Conservation (phyloP, 139 green algal species). For the Chlamydomonas schloesseri region DNA sequence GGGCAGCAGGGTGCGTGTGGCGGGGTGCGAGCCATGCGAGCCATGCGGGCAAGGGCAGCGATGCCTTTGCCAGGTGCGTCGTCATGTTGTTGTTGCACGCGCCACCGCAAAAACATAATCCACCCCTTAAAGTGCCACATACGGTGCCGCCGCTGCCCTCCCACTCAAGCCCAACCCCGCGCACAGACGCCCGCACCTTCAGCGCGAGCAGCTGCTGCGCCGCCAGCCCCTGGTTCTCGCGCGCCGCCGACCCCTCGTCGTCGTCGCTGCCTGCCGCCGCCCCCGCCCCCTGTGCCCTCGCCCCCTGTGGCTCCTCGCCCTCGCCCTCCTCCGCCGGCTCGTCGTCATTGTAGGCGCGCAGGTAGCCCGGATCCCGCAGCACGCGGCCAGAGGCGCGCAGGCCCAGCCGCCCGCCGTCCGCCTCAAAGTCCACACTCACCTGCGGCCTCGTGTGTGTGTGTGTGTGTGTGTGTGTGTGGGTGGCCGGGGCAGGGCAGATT, state of each 20-base stretch:
- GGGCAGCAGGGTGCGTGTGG: too few relatives aligned
- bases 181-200: neutral
- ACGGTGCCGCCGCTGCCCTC: too few relatives aligned
- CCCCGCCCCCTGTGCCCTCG: neutral
- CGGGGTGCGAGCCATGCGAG: too few relatives aligned
- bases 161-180: neutral
- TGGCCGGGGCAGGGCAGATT: too few relatives aligned
- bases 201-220: slow-evolving; percentile 20
- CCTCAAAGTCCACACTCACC: slow-evolving; percentile 64
- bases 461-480: too few relatives aligned
- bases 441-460: too few relatives aligned
- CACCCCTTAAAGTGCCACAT: too few relatives aligned
- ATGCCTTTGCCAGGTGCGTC: too few relatives aligned
- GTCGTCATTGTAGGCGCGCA: slow-evolving; percentile 38
- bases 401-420: slow-evolving; percentile 43
- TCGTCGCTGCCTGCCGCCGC: neutral
- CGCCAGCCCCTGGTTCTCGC: slow-evolving; percentile 2
- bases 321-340: neutral
- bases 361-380: slow-evolving; percentile 71
- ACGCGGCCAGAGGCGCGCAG: slow-evolving; percentile 63
- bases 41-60: too few relatives aligned
- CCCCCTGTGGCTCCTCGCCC: neutral
- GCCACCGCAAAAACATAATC: too few relatives aligned
- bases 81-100: too few relatives aligned
- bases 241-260: neutral